Base-by-base conservation (phyloP, 179 eudicot species). In the Carnegiea gigantea region DNA sequence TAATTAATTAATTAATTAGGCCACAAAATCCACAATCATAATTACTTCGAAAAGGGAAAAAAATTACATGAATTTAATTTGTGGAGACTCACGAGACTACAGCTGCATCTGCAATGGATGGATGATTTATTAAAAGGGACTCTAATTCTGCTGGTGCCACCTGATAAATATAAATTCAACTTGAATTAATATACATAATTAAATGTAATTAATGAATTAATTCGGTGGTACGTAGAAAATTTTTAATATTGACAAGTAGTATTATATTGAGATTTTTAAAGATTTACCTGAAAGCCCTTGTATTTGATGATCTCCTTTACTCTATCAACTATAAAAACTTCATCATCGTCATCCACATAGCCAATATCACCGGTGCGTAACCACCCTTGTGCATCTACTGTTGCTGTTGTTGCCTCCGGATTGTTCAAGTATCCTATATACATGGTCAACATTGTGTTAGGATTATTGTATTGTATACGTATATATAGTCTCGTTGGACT, bases 221-320 rank as follows among this genome's bases (percentile, higher is more conserved):
- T 9, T 49, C 4, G 53, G 53, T 1, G 1, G 14, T n/a, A n/a
- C n/a, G n/a, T 49, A 49, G 14, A 49, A 49, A 49, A 9, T 3
- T 13, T 33, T 1, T 3, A 33, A 33, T 33, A 33, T 33, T 33
- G 3, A 33, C 36, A 3, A 33, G 36, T 0, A 33, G 36, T 33
- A 33, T 1, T 33, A 33, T 33, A 33, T 33, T 33, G 1, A 33
- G 36, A 33, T 33, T 33, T 33, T 33, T 33, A 0, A 33, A 33
- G 36, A 33, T 33, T 49, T 49, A 49, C 53, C 93, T 93, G 92
- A 53, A 77, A 95, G 38, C 99, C 99, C 76, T 95, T 95, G 87
- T 87, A 92, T 86, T 95, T 95, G 90, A 95, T 95, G 83, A 94
- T 90, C 88, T 95, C 98, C 84, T 95, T 95, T 17, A 94, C 90